A percentile compares a stretch with the other conserved stretches of the same genome.
phyloP scores from a whole-genome alignment of 2,329 filamentous ascomycete species.

The Alternaria sp. region DNA sequence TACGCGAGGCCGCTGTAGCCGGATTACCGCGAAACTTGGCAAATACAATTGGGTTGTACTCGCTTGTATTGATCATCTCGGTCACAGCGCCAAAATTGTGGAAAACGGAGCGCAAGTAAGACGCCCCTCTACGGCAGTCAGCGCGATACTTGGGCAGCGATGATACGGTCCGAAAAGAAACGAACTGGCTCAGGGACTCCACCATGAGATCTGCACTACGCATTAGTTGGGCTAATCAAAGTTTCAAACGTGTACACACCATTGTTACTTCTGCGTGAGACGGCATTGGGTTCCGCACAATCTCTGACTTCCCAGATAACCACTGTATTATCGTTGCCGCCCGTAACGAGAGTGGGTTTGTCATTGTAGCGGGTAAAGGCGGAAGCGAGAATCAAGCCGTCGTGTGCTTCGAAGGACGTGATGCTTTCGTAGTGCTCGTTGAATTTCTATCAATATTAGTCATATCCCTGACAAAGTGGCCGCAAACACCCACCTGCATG shows the following conservation, averaged over 20 bases:
- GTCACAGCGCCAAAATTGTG: slow-evolving; percentile 84
- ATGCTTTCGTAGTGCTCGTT: slow-evolving; percentile 86
- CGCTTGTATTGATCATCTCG: slow-evolving; percentile 85
- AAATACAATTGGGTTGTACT: slow-evolving; percentile 91
- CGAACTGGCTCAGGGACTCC: slow-evolving; percentile 77
- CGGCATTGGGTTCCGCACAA: slow-evolving; percentile 57
- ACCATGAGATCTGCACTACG: slow-evolving; percentile 64
- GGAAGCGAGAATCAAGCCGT: slow-evolving; percentile 87
- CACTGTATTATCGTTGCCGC: slow-evolving; percentile 89
- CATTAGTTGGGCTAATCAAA: slow-evolving; percentile 28
- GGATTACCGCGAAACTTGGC: slow-evolving; percentile 85
- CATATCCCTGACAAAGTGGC: neutral
- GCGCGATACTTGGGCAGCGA: slow-evolving; percentile 85
- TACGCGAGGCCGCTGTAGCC: slow-evolving; percentile 70
- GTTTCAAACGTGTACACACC: slow-evolving; percentile 49
- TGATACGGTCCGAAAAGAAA: slow-evolving; percentile 91
- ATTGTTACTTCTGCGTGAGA: slow-evolving; percentile 63
- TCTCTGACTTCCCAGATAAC: slow-evolving; percentile 84
- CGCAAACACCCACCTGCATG: slow-evolving; percentile 67
- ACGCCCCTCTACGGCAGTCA: slow-evolving; percentile 91
- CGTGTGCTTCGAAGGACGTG: slow-evolving; percentile 80
- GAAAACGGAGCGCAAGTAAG: slow-evolving; percentile 88
- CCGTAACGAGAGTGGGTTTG: slow-evolving; percentile 88
- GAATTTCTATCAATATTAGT: slow-evolving; percentile 63
- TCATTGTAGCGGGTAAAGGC: slow-evolving; percentile 74